Evolutionary conservation across 164 flowering plant genomes (phyloP), one percentile per base, ranked within the genome.

Genomic region (Piper longum): DNA sequence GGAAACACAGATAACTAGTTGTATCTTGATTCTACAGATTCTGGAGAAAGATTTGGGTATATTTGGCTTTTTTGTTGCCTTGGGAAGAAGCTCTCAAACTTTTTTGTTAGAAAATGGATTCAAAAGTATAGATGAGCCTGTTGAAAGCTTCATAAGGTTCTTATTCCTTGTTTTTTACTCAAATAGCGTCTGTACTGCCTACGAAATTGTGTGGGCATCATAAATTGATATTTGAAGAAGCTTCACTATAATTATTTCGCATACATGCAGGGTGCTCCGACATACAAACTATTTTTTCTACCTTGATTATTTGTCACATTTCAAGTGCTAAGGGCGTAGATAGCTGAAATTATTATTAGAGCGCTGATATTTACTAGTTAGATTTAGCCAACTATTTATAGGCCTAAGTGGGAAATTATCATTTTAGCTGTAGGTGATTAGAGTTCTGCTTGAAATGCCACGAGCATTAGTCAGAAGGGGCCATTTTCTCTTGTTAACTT

Each of bases 11-110:
- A 39, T 18, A 60, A 43, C 55, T 17, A 42, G 41, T 42, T 39
- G 42, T 41, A 18, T 11, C 16, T 19, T 39, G 36, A 39, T 16
- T 19, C 13, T 78, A 76, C 80, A 93, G 99, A 91, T 93, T 52
- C 71, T 93, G 71, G 99, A 90, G 72, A 90, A 80, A 72, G 99
- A 93, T 75, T 77, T 93, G 75, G 92, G 97, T 66, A 81, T 93
- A 68, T 88, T 90, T 80, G 99, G 99, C 55, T 87, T 90, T 76
- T 93, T 93, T 73, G 85, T 90, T 66, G 97, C 97, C 60, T 74
- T 95, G 57, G 99, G 99, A 39, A 82, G 93, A 80, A 83, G 95
- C 61, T 82, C 93, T 62, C 77, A 85, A 64, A 77, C 89, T 5
- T 88, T 71, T 74, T 73, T 95, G 56, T 78, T 73, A 64, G 84